These are phyloP conservation scores for Phytophthora sojae DNA, from an alignment of 352 stramenopile species.

Conservation along the genomic window DNA sequence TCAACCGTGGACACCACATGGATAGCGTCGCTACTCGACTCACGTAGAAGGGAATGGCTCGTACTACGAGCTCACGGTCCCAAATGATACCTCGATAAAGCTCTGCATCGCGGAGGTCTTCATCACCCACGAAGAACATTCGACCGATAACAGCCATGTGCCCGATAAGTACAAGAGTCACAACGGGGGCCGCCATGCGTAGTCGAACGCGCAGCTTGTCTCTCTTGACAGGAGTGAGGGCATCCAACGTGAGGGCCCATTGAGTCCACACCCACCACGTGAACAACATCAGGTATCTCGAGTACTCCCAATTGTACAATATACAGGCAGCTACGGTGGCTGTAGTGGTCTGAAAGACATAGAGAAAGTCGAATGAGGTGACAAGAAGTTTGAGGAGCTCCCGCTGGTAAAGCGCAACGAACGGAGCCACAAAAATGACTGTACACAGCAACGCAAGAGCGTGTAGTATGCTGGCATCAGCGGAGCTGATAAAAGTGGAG, in stretches of 20 bases:
- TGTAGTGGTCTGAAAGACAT: neutral
- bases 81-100: conserved; percentile 4
- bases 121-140: conserved; percentile 4
- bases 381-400: neutral
- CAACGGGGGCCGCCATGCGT: conserved; percentile 3
- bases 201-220: conserved; percentile 25
- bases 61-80: conserved; percentile 1
- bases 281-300: neutral
- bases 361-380: neutral
- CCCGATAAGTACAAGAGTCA: conserved; percentile 4
- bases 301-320: neutral
- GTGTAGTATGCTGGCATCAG: neutral
- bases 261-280: conserved; percentile 4
- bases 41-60: conserved; percentile 14
- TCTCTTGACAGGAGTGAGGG: conserved; percentile 5
- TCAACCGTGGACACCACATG: conserved; percentile 26
- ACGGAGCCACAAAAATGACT: neutral
- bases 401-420: neutral
- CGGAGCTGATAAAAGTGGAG: conserved; percentile 6
- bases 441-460: neutral
- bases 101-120: conserved; percentile 5
- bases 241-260: neutral
- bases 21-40: conserved; percentile 10
- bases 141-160: conserved; percentile 10
- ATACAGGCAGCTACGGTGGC: neutral